phyloP scores from a whole-genome alignment of 352 stramenopile species.

The Globisporangium yorkense region DNA sequence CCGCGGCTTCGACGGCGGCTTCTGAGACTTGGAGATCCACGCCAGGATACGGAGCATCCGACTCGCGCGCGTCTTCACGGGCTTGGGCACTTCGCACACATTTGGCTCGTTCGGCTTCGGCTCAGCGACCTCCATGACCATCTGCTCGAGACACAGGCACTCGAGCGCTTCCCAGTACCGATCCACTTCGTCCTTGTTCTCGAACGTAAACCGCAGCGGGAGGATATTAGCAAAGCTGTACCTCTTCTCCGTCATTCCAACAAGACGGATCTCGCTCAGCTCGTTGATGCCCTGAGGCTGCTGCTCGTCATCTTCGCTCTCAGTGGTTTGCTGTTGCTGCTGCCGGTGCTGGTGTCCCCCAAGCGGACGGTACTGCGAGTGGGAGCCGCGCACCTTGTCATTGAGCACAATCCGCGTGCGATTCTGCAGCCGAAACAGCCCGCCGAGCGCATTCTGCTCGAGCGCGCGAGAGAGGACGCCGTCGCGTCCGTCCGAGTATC shows the following conservation, averaged over 20 bases:
- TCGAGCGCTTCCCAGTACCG: slow-evolving; percentile 77
- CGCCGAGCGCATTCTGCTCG: slow-evolving; percentile 69
- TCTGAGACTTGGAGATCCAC: slow-evolving; percentile 71
- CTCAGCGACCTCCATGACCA: slow-evolving; percentile 71
- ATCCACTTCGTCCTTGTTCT: slow-evolving; percentile 34
- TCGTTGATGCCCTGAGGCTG: slow-evolving; percentile 18
- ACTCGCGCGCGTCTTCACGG: slow-evolving; percentile 47
- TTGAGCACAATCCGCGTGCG: slow-evolving; percentile 45
- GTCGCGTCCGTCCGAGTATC: slow-evolving; percentile 63
- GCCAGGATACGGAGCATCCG: slow-evolving; percentile 64
- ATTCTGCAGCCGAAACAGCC: slow-evolving; percentile 56
- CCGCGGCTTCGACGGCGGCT: slow-evolving; percentile 17
- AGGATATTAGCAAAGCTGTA: slow-evolving; percentile 64
- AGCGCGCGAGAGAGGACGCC: slow-evolving; percentile 57
- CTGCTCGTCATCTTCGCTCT: not conserved
- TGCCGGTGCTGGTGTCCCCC: slow-evolving; percentile 3
- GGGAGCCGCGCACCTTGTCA: slow-evolving; percentile 10
- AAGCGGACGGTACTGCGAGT: not conserved
- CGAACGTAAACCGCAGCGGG: slow-evolving; percentile 50
- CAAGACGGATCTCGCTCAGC: slow-evolving; percentile 30
- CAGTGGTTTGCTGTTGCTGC: not conserved
- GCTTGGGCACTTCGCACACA: slow-evolving; percentile 59
- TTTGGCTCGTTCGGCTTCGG: slow-evolving; percentile 42
- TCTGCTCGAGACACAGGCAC: slow-evolving; percentile 71
- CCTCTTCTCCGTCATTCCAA: slow-evolving; percentile 57